Base-by-base conservation (phyloP, 2,329 filamentous ascomycete species). In the Cercospora nicotianae region DNA sequence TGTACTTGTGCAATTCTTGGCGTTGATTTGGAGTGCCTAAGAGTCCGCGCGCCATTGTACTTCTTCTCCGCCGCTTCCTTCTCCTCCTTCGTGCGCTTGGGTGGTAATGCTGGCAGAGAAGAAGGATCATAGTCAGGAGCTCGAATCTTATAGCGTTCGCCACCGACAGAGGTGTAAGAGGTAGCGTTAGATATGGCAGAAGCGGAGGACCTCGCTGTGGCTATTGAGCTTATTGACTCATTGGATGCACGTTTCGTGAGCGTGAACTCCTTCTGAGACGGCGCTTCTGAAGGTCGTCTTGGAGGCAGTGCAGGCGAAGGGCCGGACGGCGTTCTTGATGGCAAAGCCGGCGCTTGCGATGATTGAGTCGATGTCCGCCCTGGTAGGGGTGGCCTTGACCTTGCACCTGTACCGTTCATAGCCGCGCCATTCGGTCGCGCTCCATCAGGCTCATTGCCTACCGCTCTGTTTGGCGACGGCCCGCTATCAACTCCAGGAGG, bases 41-140 rank as follows among this genome's bases (percentile, higher is more conserved):
- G 48, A n/a, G 71, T 69, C 20, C 73, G 64, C 26, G 62, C 23
- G 6, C 64, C 64, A 65, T 67, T 67, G 48, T 75, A 73, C 57
- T 71, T 74, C 39, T 70, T 66, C 36, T 73, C 72, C 18, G 69
- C 71, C 5, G 75, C 76, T 58, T 82, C 80, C 58, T 77, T 77
- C 45, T 83, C 78, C 60, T 81, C 79, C n/a, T 79, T 74, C n/a
- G 78, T 74, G 63, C 79, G 77, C 72, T 84, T 87, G 0, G 84
- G 82, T 60, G 86, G 86, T 39, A 88, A 78, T 31, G 83, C 80
- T 62, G 87, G 87, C 9, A 89, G 77, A 42, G 83, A 81, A 13
- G 82, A 77, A 60, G 86, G 83, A 68, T 87, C 85, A 78, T 84
- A 89, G 58, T 83, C 83, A 9, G 87, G 87, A 5, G 87, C 78